Evolutionary conservation across 1,139 yeast genomes (phyloP).

Genomic region (Schwanniomyces etchellsii): DNA sequence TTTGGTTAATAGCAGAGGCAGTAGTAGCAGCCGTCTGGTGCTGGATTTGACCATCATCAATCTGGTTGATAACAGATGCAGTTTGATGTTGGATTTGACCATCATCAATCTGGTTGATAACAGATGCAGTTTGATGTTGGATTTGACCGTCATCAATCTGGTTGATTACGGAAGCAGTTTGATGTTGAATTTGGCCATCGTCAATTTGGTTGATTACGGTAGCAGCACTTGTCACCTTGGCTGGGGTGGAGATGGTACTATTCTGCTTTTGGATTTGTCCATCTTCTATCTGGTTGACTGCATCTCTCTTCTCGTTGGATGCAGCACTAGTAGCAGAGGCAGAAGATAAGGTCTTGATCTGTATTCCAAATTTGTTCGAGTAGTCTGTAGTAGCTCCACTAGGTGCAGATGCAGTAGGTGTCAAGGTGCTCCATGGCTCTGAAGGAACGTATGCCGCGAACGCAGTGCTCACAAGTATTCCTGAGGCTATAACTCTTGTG

Average conservation of each 20-base stretch:
- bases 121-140: conserved; percentile 28
- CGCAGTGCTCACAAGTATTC: conserved; percentile 40
- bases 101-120: conserved; percentile 29
- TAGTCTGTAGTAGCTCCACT: conserved; percentile 60
- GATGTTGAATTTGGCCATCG: conserved; percentile 61
- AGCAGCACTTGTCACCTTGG: conserved; percentile 19
- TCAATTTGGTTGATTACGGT: conserved; percentile 48
- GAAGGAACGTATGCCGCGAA: conserved; percentile 64
- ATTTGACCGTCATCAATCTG: conserved; percentile 32
- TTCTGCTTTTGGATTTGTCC: conserved; percentile 38
- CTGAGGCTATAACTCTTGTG: conserved; percentile 17
- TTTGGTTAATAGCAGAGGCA: conserved; percentile 27
- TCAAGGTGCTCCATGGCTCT: conserved; percentile 69
- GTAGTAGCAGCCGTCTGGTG: conserved; percentile 21
- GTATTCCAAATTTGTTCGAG: conserved; percentile 62
- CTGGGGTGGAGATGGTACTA: conserved; percentile 18
- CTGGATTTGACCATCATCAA: conserved; percentile 43
- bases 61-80: conserved; percentile 31
- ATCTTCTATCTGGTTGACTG: conserved; percentile 27
- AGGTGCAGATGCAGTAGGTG: conserved; percentile 51
- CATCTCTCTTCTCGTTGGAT: conserved; percentile 20
- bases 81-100: conserved; percentile 38
- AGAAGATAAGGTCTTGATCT: conserved; percentile 45
- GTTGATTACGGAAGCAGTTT: conserved; percentile 23
- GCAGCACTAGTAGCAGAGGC: conserved; percentile 23